A percentile compares a stretch with the other conserved stretches of the same genome.
These are phyloP conservation scores for Cunninghamia lanceolata DNA, from an alignment of 75 land plant species.

Conservation along the genomic window DNA sequence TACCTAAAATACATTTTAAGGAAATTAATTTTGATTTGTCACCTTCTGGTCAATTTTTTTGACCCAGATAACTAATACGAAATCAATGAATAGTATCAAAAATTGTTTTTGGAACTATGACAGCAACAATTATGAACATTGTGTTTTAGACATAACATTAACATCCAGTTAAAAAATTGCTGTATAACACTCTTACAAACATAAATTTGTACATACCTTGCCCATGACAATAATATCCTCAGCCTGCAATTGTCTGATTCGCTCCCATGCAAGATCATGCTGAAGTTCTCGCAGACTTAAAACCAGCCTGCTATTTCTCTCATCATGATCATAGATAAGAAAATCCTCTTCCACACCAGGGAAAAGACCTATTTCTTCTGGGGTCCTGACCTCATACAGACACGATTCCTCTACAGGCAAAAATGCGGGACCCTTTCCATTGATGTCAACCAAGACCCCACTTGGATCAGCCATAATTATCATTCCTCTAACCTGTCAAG, in stretches of 20 bases:
- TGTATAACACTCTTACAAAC: neutral
- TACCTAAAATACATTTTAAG: neutral
- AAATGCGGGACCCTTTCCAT: slow-evolving; percentile 83
- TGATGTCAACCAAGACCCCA: slow-evolving; percentile 86
- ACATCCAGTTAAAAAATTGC: neutral
- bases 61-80: neutral
- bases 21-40: neutral
- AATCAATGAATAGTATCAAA: neutral
- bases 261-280: slow-evolving; percentile 86
- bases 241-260: slow-evolving; percentile 83
- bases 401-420: slow-evolving; percentile 79
- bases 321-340: slow-evolving; percentile 63
- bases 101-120: neutral
- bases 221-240: slow-evolving; percentile 87
- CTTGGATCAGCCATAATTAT: slow-evolving; percentile 59
- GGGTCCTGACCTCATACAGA: slow-evolving; percentile 58
- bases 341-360: slow-evolving; percentile 81
- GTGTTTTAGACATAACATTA: neutral
- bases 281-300: slow-evolving; percentile 70
- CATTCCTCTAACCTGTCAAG: slow-evolving; percentile 77
- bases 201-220: slow-evolving; percentile 39
- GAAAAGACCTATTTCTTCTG: slow-evolving; percentile 79
- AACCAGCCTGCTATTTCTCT: slow-evolving; percentile 67
- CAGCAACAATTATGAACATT: neutral
- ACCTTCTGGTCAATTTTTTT: neutral